Conservation (phyloP, 352 stramenopile species). For the Globisporangium nodosum region DNA sequence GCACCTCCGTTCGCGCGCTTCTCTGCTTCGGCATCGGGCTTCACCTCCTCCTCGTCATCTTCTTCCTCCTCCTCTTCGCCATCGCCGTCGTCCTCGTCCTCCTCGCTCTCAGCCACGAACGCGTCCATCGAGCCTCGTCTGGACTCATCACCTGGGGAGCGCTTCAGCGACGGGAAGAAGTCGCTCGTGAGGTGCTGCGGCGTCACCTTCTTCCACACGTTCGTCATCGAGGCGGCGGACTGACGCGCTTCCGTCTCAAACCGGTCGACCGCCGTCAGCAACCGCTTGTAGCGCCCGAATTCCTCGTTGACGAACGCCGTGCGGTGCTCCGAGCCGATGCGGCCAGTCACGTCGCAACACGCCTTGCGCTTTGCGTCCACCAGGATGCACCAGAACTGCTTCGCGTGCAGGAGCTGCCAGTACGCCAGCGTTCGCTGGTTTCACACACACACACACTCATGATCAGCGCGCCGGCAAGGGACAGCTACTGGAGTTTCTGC, state of each 20-base stretch:
- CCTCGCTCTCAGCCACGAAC: conserved; percentile 51
- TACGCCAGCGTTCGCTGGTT: conserved; percentile 62
- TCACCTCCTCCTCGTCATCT: conserved; percentile 15
- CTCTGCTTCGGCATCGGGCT: neutral
- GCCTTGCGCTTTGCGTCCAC: conserved; percentile 58
- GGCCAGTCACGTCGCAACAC: conserved; percentile 29
- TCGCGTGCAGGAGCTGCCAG: conserved; percentile 72
- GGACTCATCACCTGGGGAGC: conserved; percentile 1
- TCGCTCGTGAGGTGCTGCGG: conserved; percentile 35
- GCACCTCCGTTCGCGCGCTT: neutral
- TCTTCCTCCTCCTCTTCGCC: conserved; percentile 42
- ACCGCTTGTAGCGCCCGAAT: conserved; percentile 69
- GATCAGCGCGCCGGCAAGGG: neutral
- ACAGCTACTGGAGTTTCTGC: neutral
- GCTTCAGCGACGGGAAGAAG: conserved; percentile 28
- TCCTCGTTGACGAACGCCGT: conserved; percentile 52
- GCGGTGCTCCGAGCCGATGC: conserved; percentile 35
- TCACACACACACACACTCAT: conserved; percentile 1
- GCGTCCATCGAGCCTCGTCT: conserved; percentile 54
- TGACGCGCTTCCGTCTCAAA: conserved; percentile 54
- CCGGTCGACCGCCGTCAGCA: conserved; percentile 55
- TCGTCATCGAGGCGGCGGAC: conserved; percentile 30
- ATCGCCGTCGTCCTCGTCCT: conserved; percentile 31
- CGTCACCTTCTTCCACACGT: conserved; percentile 64
- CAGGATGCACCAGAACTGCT: conserved; percentile 57